A percentile compares a stretch with the other conserved stretches of the same genome.
phyloP scores from a whole-genome alignment of 2,329 filamentous ascomycete genomes.

The Penicillium corylophilum region DNA sequence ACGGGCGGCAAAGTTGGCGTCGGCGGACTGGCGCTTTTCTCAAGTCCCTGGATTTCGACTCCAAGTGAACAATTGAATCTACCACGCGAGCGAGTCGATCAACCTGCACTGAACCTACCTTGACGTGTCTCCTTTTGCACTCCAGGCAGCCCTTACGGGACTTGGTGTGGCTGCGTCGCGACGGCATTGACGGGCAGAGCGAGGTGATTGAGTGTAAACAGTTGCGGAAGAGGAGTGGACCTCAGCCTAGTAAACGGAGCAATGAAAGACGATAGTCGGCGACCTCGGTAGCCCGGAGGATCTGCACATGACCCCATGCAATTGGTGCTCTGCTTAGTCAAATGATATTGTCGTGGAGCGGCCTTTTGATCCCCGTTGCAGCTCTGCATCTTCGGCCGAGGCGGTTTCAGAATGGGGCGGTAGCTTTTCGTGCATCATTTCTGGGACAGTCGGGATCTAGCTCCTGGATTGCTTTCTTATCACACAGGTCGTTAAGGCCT shows the following conservation, averaged over 20 bases:
- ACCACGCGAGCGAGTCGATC: neutral
- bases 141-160: slow-evolving; percentile 41
- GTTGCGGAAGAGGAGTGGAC: neutral
- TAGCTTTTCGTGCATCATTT: no score
- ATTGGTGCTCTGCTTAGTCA: slow-evolving; percentile 3
- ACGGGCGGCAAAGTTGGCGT: neutral
- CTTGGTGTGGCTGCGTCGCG: slow-evolving; percentile 39
- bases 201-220: neutral
- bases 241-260: neutral
- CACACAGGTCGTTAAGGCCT: no score
- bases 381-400: neutral
- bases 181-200: slow-evolving; percentile 23
- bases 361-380: neutral
- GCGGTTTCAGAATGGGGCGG: no score
- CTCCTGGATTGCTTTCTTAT: no score
- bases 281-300: slow-evolving; percentile 5
- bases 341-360: neutral
- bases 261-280: neutral
- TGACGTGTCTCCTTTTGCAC: slow-evolving; percentile 42
- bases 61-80: no score
- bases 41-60: neutral
- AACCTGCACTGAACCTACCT: slow-evolving; percentile 26
- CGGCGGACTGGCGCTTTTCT: neutral
- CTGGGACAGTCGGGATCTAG: no score
- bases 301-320: slow-evolving; percentile 4